Conservation (phyloP, 2,329 filamentous ascomycete species). For the Cladophialophora chaetospira region DNA sequence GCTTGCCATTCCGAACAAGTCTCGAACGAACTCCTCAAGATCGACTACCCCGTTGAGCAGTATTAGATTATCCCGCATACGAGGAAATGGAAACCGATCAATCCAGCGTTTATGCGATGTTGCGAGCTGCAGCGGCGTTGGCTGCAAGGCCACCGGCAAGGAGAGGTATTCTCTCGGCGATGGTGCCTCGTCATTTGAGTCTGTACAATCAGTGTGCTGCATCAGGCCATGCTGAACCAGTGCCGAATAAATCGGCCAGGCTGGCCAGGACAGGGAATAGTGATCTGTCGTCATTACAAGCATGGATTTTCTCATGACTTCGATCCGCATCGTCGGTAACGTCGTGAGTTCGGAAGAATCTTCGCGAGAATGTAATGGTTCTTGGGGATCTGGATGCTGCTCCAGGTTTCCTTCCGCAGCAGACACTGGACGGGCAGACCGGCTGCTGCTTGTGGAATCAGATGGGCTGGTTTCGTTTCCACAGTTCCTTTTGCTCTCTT, state of each 20-base stretch:
- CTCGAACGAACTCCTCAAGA: slow-evolving; percentile 41
- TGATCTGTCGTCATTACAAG: slow-evolving; percentile 2
- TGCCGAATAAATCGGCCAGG: slow-evolving; percentile 7
- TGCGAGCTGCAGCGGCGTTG: slow-evolving; percentile 39
- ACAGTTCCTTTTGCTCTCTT: background rate
- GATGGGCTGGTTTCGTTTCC: background rate
- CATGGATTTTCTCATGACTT: background rate
- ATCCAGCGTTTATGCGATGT: slow-evolving; percentile 44
- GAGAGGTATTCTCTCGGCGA: slow-evolving; percentile 31
- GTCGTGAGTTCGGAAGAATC: background rate
- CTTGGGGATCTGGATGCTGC: background rate
- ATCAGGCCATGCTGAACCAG: slow-evolving; percentile 21
- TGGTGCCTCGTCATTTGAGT: slow-evolving; percentile 29
- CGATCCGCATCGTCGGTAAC: background rate
- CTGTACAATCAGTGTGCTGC: slow-evolving; percentile 37
- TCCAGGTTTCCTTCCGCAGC: background rate
- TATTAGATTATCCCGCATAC: slow-evolving; percentile 45
- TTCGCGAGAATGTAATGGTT: background rate
- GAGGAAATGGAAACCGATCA: slow-evolving; percentile 46
- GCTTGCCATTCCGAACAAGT: slow-evolving; percentile 40
- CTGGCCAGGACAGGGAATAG: slow-evolving; percentile 1
- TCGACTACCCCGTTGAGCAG: slow-evolving; percentile 36
- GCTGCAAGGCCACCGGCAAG: slow-evolving; percentile 37
- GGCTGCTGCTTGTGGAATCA: background rate
- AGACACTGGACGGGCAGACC: background rate